phyloP scores from a whole-genome alignment of 345 rosid genomes.

The Balakata baccata region DNA sequence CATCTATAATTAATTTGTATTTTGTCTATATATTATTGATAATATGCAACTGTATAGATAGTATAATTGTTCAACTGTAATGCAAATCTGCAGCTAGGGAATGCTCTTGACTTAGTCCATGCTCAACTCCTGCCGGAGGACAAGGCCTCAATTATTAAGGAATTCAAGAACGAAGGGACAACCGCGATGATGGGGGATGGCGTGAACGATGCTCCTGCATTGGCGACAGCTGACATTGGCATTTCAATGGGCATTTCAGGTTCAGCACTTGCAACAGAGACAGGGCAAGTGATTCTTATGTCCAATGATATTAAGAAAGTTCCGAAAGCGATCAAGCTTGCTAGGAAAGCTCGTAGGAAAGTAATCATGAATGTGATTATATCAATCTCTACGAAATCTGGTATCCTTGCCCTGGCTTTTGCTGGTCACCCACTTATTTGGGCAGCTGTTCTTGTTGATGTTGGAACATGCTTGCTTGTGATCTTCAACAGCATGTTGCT shows the following conservation, averaged over 20 bases:
- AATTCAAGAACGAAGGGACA: slow-evolving; percentile 53
- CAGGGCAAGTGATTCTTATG: slow-evolving; percentile 77
- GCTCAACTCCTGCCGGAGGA: slow-evolving; percentile 83
- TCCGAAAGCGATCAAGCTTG: slow-evolving; percentile 61
- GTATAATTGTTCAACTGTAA: neutral
- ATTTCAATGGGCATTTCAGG: slow-evolving; percentile 92
- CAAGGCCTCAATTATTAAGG: slow-evolving; percentile 51
- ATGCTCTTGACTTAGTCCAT: slow-evolving; percentile 52
- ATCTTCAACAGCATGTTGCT: slow-evolving; percentile 79
- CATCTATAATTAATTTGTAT: neutral
- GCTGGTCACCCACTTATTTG: slow-evolving; percentile 83
- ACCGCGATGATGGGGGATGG: slow-evolving; percentile 93
- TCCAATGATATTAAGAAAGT: slow-evolving; percentile 74
- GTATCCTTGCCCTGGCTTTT: slow-evolving; percentile 63
- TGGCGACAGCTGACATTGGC: slow-evolving; percentile 85
- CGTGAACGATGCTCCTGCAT: slow-evolving; percentile 86
- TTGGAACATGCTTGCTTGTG: slow-evolving; percentile 81
- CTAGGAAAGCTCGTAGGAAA: slow-evolving; percentile 54
- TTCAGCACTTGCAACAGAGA: slow-evolving; percentile 83
- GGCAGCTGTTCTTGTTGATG: slow-evolving; percentile 90
- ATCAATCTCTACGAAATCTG: slow-evolving; percentile 59
- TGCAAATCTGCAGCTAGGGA: slow-evolving; percentile 49
- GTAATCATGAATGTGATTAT: slow-evolving; percentile 62
- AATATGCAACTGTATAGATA: too few species aligned
- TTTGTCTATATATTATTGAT: too few species aligned